These are phyloP conservation scores for Ascochyta rabiei DNA, from an alignment of 2,329 filamentous ascomycete species.

Conservation along the genomic window DNA sequence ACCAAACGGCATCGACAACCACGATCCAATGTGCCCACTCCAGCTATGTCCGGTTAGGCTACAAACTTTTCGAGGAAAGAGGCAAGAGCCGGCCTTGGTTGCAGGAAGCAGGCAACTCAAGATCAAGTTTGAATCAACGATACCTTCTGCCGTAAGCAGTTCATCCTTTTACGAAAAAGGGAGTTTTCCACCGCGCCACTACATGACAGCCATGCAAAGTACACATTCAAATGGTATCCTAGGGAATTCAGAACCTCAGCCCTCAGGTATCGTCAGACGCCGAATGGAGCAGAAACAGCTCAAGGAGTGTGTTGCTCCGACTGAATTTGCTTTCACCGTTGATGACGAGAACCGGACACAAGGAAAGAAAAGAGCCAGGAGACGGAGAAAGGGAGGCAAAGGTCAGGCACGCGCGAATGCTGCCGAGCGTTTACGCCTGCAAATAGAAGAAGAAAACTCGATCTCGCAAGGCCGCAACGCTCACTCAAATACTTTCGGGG, in stretches of 20 bases:
- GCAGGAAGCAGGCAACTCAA: background rate
- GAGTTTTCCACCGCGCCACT: background rate
- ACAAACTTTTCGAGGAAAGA: background rate
- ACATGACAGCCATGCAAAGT: background rate
- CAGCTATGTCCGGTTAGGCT: conserved; percentile 23
- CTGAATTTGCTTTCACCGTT: background rate
- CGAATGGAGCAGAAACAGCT: conserved; percentile 4
- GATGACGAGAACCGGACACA: background rate
- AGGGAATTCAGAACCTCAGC: background rate
- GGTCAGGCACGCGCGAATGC: background rate
- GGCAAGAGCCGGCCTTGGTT: background rate
- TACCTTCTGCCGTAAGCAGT: background rate
- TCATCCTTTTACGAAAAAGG: background rate
- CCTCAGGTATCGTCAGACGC: background rate
- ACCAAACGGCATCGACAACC: conserved; percentile 9
- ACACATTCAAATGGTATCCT: background rate
- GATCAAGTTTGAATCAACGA: background rate
- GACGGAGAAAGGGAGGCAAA: background rate
- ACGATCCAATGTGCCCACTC: conserved; percentile 15
- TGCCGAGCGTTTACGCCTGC: background rate
- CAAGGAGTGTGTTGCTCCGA: background rate
- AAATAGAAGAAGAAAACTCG: background rate
- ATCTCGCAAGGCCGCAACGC: background rate
- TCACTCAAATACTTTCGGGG: background rate
- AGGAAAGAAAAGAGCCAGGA: background rate